phyloP scores from a whole-genome alignment of 805 yeast species.

The Myxozyma neotropica region DNA sequence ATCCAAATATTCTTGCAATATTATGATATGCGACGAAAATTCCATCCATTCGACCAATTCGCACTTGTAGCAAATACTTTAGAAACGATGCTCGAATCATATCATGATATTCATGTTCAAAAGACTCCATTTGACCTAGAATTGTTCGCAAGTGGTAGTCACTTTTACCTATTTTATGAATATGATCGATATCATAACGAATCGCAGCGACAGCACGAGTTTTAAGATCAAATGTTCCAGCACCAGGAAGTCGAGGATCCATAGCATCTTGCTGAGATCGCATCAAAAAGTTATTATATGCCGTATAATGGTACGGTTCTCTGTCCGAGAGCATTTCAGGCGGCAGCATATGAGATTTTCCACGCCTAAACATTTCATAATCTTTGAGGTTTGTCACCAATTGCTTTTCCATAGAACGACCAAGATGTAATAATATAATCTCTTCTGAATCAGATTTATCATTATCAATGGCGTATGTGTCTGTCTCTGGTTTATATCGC shows the following conservation, averaged over 20 bases:
- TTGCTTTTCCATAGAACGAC: constrained; percentile 76
- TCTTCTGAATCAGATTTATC: constrained; percentile 71
- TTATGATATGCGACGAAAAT: constrained; percentile 91
- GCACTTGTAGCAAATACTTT: constrained; percentile 86
- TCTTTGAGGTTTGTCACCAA: constrained; percentile 62
- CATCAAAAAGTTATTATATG: constrained; percentile 68
- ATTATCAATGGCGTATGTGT: constrained; percentile 64
- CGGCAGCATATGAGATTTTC: constrained; percentile 28
- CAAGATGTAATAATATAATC: constrained; percentile 69
- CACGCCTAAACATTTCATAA: constrained; percentile 49
- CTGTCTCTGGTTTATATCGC: constrained; percentile 47
- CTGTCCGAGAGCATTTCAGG: constrained; percentile 17
- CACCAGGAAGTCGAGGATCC: constrained; percentile 77
- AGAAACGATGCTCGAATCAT: constrained; percentile 73
- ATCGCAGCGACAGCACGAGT: constrained; percentile 89
- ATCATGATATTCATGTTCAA: constrained; percentile 77
- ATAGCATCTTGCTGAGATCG: constrained; percentile 90
- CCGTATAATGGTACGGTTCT: constrained; percentile 70
- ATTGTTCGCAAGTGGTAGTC: constrained; percentile 67
- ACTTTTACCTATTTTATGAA: constrained; percentile 59
- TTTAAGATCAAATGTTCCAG: constrained; percentile 89
- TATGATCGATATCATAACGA: constrained; percentile 70
- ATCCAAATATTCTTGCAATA: constrained; percentile 77
- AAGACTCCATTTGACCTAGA: constrained; percentile 74
- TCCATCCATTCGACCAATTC: constrained; percentile 97